These are phyloP conservation scores for Thalassiosira oceanica DNA, from an alignment of 352 stramenopile species.

Conservation along the genomic window DNA sequence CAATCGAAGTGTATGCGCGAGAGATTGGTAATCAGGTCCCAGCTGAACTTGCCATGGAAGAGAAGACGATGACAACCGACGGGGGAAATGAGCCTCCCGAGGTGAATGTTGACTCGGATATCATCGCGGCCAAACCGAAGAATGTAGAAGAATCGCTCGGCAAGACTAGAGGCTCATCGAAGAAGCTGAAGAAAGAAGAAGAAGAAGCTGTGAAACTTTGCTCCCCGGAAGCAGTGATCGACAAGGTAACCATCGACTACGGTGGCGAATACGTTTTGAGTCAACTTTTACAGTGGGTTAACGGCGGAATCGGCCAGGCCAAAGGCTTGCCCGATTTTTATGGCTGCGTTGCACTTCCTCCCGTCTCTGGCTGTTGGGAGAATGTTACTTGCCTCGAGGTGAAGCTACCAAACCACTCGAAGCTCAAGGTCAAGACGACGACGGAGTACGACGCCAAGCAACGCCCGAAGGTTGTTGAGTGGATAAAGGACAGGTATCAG, in stretches of 20 bases:
- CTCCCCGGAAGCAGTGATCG: slow-evolving; percentile 76
- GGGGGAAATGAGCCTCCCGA: slow-evolving; percentile 6
- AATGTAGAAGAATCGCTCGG: slow-evolving; percentile 1
- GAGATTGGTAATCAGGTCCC: slow-evolving; percentile 62
- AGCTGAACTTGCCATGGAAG: slow-evolving; percentile 35
- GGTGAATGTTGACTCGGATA: slow-evolving; percentile 11
- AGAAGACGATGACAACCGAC: neutral
- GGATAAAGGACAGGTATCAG: slow-evolving; percentile 71
- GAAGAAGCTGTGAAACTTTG: slow-evolving; percentile 34
- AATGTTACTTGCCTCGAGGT: slow-evolving; percentile 34
- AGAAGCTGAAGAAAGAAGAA: slow-evolving; percentile 8
- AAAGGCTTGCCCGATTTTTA: slow-evolving; percentile 71
- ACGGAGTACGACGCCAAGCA: slow-evolving; percentile 51
- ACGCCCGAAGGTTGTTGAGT: slow-evolving; percentile 67
- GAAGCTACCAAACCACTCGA: slow-evolving; percentile 48
- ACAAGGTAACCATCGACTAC: slow-evolving; percentile 73
- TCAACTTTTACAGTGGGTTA: slow-evolving; percentile 80
- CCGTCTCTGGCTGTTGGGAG: slow-evolving; percentile 68
- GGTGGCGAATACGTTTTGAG: slow-evolving; percentile 79
- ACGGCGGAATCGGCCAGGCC: slow-evolving; percentile 76
- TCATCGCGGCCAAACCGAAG: slow-evolving; percentile 11
- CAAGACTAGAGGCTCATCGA: neutral
- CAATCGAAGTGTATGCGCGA: slow-evolving; percentile 81
- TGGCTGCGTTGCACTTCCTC: slow-evolving; percentile 71
- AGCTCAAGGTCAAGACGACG: slow-evolving; percentile 30